Base-by-base conservation (phyloP, 2,329 filamentous ascomycete genomes). In the Ophiostoma perfectum region DNA sequence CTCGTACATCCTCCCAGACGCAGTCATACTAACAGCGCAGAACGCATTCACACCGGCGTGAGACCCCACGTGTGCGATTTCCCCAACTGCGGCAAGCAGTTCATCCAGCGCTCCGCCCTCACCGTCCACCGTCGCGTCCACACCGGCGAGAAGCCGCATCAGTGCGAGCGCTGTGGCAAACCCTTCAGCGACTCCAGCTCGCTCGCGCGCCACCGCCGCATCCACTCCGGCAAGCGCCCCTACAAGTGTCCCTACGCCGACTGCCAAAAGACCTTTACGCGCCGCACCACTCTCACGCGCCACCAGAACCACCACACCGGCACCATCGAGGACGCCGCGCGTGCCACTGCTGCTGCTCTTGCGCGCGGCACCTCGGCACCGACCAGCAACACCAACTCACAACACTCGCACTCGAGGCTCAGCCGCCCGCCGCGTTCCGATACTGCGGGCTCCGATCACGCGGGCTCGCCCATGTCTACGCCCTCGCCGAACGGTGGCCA, bases 201-300 rank as follows among this genome's bases (percentile, higher is more conserved):
- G 18, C 83, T 99, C 36, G 95, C 95, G 14, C 87, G 95, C 68
- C 95, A 99, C 80, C 89, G 95, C 70, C 88, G 95, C 72, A 98
- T 97, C 70, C 95, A 99, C 77, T 96, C 92, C 4, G 95, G 95
- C 70, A 97, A 95, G 80, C 86, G 95, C 65, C 95, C 95, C 1
- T 99, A 98, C 82, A 97, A 97, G 78, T 99, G 95, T 80, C 93
- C 93, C 0, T 98, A 95, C 75, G 93, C 93, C 70, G 93, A 97
- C 78, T 99, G 95, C 78, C 93, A 98, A 77, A 98, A 98, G 84
- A 98, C 94, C 0, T 99, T 99, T 76, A 99, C 95, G 9, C 89
- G 95, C 69, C 90, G 94, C 72, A 98, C 95, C 0, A 98, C 95
- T 2, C 82, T 99, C 71, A 99, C 94, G 2, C 88, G 95, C 66